These are phyloP conservation scores for Akanthomyces muscarius DNA, from an alignment of 2,329 filamentous ascomycete species.

Conservation along the genomic window DNA sequence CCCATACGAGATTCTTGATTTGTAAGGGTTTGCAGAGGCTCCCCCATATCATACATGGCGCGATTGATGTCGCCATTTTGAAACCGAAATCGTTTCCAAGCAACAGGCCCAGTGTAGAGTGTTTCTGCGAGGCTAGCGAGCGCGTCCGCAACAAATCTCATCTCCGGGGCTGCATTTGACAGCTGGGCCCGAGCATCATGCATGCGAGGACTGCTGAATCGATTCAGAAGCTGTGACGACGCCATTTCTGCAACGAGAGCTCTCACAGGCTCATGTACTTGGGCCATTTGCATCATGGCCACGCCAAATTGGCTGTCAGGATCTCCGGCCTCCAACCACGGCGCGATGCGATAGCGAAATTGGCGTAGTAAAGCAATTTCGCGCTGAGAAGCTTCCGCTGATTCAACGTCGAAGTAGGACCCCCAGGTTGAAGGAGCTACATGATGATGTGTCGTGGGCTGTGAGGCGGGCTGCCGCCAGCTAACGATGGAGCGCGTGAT, in stretches of 20 bases:
- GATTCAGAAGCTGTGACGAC: constrained; percentile 9
- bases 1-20: constrained; percentile 21
- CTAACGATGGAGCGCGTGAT: not conserved
- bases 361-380: constrained; percentile 20
- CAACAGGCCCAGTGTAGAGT: not conserved
- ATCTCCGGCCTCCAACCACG: constrained; percentile 23
- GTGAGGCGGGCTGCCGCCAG: not conserved
- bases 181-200: not conserved
- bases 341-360: constrained; percentile 23
- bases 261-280: constrained; percentile 12
- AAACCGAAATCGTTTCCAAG: constrained; percentile 16
- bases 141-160: not conserved
- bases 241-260: constrained; percentile 17
- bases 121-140: not conserved
- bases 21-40: constrained; percentile 19
- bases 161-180: not conserved
- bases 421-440: constrained; percentile 19
- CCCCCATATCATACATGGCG: constrained; percentile 5
- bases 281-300: constrained; percentile 21
- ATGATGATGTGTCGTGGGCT: not conserved
- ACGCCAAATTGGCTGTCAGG: constrained; percentile 18
- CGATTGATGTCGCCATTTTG: not conserved
- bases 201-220: not conserved
- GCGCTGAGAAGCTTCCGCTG: constrained; percentile 9
- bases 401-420: constrained; percentile 20